phyloP scores from a whole-genome alignment of 2,329 filamentous ascomycete species.

The Bipolaris victoriae region DNA sequence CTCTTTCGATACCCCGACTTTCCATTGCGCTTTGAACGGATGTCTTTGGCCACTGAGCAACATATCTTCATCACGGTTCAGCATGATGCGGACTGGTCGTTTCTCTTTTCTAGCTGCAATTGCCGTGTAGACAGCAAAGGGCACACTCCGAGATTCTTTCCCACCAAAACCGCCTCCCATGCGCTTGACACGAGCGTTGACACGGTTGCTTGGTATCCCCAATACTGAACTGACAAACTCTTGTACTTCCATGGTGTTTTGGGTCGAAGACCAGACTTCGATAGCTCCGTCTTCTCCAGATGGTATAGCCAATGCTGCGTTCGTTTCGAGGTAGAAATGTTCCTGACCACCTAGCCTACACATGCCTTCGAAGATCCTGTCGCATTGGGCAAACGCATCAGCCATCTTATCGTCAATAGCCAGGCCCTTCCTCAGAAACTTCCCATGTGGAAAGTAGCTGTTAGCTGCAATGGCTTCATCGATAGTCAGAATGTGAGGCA shows the following conservation, averaged over 20 bases:
- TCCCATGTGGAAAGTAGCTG: slow-evolving; percentile 82
- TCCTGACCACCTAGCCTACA: slow-evolving; percentile 92
- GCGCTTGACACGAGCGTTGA: slow-evolving; percentile 87
- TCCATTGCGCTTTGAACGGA: slow-evolving; percentile 88
- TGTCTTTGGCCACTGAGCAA: slow-evolving; percentile 87
- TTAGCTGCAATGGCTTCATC: slow-evolving; percentile 90
- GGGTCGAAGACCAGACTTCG: slow-evolving; percentile 70
- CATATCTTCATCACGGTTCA: slow-evolving; percentile 96
- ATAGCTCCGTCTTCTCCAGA: slow-evolving; percentile 92
- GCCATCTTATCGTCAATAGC: slow-evolving; percentile 61
- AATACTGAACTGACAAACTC: slow-evolving; percentile 81
- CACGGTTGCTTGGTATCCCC: slow-evolving; percentile 82
- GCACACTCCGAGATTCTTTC: slow-evolving; percentile 86
- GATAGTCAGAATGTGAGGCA: slow-evolving; percentile 86
- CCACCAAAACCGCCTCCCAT: slow-evolving; percentile 93
- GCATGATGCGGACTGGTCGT: slow-evolving; percentile 86
- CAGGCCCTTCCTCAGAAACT: slow-evolving; percentile 78
- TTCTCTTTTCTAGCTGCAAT: slow-evolving; percentile 83
- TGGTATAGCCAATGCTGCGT: slow-evolving; percentile 81
- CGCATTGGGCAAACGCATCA: slow-evolving; percentile 74
- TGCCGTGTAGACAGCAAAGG: slow-evolving; percentile 81
- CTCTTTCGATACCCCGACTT: slow-evolving; percentile 87
- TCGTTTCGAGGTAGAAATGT: slow-evolving; percentile 95
- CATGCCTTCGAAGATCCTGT: slow-evolving; percentile 82
- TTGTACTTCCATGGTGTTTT: slow-evolving; percentile 51